Evolutionary conservation across 371 early-diverging fungal species (phyloP), one percentile per base, ranked within the genome.

Genomic region (Mortierella sp.): DNA sequence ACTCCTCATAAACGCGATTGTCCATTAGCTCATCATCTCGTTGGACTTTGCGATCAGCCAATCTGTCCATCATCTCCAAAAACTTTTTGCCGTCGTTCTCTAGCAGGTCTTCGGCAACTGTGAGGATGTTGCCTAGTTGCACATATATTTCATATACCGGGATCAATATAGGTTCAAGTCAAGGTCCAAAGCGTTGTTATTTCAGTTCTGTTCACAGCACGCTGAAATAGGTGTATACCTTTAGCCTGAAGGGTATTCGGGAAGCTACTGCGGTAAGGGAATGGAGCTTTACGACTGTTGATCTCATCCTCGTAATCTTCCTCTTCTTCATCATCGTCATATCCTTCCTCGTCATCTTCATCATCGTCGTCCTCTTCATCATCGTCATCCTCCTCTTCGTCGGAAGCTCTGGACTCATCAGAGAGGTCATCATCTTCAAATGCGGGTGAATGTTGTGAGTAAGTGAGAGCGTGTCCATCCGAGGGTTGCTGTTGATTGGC

Each of bases 41-140:
- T 57, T 92, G 92, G 82, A 95, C 91, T 65, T 94, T 92, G 43
- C 94, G 89, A 78, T 96, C 96, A 5, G 97, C 97, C 21, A 97
- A 85, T n/a, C 92, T 91, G 76, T 97, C 97, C 97, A 97, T 96
- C 88, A 97, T 92, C 68, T 96, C 96, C 48, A 97, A 84, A 72
- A 97, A 96, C 83, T 96, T 96, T 75, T 92, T 92, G 32, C 97
- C 95, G 75, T 97, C 96, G 60, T 95, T 96, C 58, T 96, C 95
- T 40, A 97, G 88, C 55, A 96, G 89, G 83, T 97, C 97, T 69
- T 96, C 96, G 1, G 96, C 95, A 15, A 96, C 95, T 3, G 96
- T 96, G 61, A 97, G 87, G 50, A 94, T 92, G 40, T 94, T 94
- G 22, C 93, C 95, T 90, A 69, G 22, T 19, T 8, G 10, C 15